Evolutionary conservation across 352 stramenopile genomes (phyloP), one percentile per base, ranked within the genome.

Genomic region (Phytophthora ramorum): DNA sequence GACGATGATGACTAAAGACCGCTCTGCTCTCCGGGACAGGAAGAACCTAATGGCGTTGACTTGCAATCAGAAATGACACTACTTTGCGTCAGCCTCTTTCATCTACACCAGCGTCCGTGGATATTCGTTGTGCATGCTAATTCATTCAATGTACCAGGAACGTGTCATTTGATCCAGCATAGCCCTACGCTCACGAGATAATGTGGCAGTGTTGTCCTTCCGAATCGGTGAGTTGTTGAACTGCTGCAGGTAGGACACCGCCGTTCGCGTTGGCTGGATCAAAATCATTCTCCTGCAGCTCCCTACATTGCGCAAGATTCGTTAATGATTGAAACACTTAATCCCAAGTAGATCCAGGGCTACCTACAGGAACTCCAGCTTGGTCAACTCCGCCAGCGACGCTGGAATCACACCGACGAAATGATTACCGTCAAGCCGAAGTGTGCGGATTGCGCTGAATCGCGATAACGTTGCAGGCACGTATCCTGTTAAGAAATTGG

Each of bases 211-310:
- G 63, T 13, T 86, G 81, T 26, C 75, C 63, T 26, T 69, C 58
- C 16, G 55, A 76, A 44, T 80, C 76, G 7, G 55, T 73, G 16
- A 91, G 80, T n/a, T 75, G 53, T 22, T 84, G 69, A 30, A 90
- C 63, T 44, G 60, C 35, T 28, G 74, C 68, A 0, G 80, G 81
- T 4, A 91, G 24, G 3, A 90, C 52, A 19, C 19, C 41, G 6
- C 69, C 71, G 16, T 76, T 79, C 3, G 44, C 30, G 30, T 78
- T 54, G 7, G 71, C 28, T 9, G 60, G 40, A 16, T 81, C 57
- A 22, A 91, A 89, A n/a, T 76, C 72, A 37, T 91, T 91, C 20
- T 69, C 66, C 37, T 85, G 70, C 4, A 91, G 24, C 45, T 87
- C 75, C 12, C 83, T 91, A 24, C 2, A 41, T 0, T 16, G 48